These are phyloP conservation scores for Umbellularia californica DNA, from an alignment of 164 flowering plant genomes.

Conservation along the genomic window DNA sequence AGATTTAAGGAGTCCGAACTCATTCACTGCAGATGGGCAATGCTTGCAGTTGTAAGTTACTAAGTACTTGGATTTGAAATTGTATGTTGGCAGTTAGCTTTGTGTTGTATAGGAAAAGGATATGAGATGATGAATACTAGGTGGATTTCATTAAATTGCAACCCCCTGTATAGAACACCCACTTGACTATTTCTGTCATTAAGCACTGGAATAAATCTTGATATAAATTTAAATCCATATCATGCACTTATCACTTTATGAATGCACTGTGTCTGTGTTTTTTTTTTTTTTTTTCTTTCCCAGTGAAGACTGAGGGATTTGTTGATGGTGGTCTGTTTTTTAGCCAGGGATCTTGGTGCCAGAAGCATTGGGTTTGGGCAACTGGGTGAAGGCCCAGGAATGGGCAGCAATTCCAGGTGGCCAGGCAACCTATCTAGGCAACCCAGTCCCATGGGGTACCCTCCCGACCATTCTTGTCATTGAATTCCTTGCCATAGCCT, in stretches of 20 bases:
- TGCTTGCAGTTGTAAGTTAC: slow-evolving; percentile 94
- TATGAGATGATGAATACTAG: no score
- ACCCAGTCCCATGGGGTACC: slow-evolving; percentile 98
- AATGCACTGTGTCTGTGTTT: no score
- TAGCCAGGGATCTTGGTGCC: slow-evolving; percentile 97
- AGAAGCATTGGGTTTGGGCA: slow-evolving; percentile 93
- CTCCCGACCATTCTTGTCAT: slow-evolving; percentile 83
- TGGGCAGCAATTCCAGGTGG: slow-evolving; percentile 98
- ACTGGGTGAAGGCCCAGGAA: slow-evolving; percentile 98
- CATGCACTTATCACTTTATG: no score
- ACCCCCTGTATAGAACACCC: no score
- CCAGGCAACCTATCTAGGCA: slow-evolving; percentile 92
- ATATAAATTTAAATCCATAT: background rate
- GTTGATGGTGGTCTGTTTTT: slow-evolving; percentile 13
- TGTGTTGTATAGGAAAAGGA: no score
- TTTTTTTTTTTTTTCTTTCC: background rate
- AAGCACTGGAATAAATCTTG: background rate
- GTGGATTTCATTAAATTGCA: no score
- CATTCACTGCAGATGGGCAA: slow-evolving; percentile 98
- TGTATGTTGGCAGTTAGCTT: no score
- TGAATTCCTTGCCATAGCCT: slow-evolving; percentile 81
- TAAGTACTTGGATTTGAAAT: no score
- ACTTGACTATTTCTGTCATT: background rate
- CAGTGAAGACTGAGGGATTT: background rate
- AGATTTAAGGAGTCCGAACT: slow-evolving; percentile 96